phyloP scores from a whole-genome alignment of 2,329 filamentous ascomycete species.

The Leptographium lundbergii region DNA sequence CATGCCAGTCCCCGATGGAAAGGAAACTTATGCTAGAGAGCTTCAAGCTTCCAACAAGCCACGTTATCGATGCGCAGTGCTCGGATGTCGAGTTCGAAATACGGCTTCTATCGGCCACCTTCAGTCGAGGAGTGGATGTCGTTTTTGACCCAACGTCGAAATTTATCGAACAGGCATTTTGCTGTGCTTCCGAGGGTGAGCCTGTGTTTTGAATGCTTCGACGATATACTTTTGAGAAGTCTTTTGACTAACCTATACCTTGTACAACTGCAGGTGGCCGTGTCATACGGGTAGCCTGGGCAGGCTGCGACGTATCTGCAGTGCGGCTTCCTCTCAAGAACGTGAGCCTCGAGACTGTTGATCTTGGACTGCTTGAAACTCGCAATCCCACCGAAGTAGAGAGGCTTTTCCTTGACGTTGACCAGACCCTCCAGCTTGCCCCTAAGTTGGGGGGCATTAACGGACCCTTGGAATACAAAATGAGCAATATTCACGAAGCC shows the following conservation, averaged over 20 bases:
- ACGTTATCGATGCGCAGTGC: conserved; percentile 18
- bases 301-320: neutral
- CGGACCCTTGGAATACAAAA: neutral
- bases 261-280: conserved; percentile 5
- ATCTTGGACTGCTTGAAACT: conserved; percentile 9
- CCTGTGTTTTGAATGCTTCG: neutral
- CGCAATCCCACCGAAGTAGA: conserved; percentile 1
- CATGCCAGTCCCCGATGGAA: conserved; percentile 24
- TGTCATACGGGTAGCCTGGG: conserved; percentile 7
- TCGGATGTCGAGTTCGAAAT: conserved; percentile 5
- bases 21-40: conserved; percentile 20
- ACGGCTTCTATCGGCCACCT: conserved; percentile 20
- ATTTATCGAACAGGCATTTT: conserved; percentile 16
- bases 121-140: conserved; percentile 24
- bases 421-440: conserved; percentile 2
- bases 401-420: conserved; percentile 5
- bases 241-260: neutral
- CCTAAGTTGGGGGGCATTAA: neutral
- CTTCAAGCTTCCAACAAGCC: conserved; percentile 15
- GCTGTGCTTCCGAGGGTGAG: conserved; percentile 19
- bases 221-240: neutral
- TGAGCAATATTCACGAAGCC: conserved; percentile 4
- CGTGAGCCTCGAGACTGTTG: conserved; percentile 14
- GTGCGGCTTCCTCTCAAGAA: conserved; percentile 5
- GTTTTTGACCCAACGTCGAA: conserved; percentile 32